Conservation (phyloP, 179 eudicot genomes). For the Heliamphora pulchella region DNA sequence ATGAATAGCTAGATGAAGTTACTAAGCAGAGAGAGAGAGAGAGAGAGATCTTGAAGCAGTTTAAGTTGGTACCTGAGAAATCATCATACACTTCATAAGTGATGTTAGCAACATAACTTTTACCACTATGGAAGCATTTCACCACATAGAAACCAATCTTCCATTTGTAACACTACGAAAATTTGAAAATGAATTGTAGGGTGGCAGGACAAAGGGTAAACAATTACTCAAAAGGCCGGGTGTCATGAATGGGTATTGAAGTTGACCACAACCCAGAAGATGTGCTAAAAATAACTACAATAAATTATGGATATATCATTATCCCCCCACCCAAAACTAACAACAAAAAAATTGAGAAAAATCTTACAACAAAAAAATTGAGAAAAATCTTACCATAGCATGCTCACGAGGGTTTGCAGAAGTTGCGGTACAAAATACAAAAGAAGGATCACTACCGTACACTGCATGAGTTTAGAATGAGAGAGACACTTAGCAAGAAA, state of each 20-base stretch:
- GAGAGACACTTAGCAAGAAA: not conserved
- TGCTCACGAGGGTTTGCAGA: conserved; percentile 89
- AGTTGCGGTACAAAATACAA: conserved; percentile 87
- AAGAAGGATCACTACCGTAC: conserved; percentile 81
- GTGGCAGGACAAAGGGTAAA: not conserved
- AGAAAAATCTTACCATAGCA: conserved; percentile 56
- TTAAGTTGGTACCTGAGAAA: not conserved
- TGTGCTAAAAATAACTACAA: not conserved
- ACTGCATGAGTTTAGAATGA: conserved; percentile 49
- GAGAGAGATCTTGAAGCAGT: conserved; percentile 3
- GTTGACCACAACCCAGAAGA: not conserved
- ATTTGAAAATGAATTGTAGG: not conserved
- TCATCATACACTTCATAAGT: not conserved
- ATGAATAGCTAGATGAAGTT: not conserved
- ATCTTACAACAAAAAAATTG: not conserved
- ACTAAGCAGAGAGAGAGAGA: not conserved
- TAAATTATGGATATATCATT: not conserved
- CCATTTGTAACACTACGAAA: not conserved
- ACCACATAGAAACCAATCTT: not conserved
- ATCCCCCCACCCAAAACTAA: not conserved
- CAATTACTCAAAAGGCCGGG: not conserved
- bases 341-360: too few species aligned
- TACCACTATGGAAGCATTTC: not conserved
- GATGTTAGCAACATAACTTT: not conserved
- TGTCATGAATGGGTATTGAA: not conserved